Conservation (phyloP, 768 basidiomycete species). For the Amanita rimosa region DNA sequence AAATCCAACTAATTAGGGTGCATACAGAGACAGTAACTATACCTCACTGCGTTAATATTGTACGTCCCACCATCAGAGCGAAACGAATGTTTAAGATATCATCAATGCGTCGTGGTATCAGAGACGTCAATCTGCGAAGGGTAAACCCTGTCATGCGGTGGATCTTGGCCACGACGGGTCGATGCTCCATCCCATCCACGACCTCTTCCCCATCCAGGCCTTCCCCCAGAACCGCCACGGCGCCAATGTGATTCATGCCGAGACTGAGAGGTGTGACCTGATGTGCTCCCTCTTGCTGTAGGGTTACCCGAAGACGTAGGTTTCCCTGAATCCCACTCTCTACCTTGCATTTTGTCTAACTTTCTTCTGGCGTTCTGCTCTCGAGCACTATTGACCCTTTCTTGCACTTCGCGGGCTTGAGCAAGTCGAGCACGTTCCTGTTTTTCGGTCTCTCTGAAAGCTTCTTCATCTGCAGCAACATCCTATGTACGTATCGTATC, state of each 20-base stretch:
- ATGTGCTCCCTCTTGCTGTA: not conserved
- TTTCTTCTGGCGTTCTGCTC: slow-evolving; percentile 75
- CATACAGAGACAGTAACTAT: not conserved
- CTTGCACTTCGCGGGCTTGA: slow-evolving; percentile 54
- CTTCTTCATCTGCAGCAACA: slow-evolving; percentile 72
- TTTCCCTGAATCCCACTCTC: slow-evolving; percentile 85
- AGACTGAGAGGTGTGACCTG: slow-evolving; percentile 5
- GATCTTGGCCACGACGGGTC: not conserved
- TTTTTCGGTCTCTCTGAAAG: slow-evolving; percentile 62
- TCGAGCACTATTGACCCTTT: slow-evolving; percentile 54
- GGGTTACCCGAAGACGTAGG: slow-evolving; percentile 8
- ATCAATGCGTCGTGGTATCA: not conserved
- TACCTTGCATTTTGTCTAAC: slow-evolving; percentile 65
- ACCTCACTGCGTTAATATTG: slow-evolving; percentile 3
- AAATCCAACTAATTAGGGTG: too few species aligned
- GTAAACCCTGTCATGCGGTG: not conserved
- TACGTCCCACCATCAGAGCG: not conserved
- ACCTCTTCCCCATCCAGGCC: slow-evolving; percentile 23
- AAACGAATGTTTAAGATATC: not conserved
- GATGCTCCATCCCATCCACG: not conserved
- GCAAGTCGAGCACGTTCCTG: slow-evolving; percentile 47
- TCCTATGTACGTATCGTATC: slow-evolving; percentile 26
- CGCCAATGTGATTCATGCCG: slow-evolving; percentile 13
- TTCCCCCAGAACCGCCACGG: slow-evolving; percentile 15
- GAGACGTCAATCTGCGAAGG: not conserved